Conservation (phyloP, 2,329 filamentous ascomycete species). For the Pseudocercospora crystallina region DNA sequence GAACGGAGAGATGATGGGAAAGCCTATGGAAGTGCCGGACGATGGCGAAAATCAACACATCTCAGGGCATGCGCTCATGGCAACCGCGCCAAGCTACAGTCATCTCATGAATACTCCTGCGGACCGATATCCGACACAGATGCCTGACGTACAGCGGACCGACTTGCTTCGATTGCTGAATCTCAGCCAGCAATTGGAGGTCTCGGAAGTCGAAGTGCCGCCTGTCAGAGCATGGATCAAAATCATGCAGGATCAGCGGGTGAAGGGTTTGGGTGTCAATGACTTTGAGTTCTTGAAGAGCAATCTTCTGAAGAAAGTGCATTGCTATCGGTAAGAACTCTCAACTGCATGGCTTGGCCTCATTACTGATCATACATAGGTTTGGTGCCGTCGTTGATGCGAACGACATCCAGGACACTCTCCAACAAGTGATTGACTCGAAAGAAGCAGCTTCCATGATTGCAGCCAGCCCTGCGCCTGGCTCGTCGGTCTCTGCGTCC, state of each 20-base stretch:
- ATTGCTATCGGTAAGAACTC: slow-evolving; percentile 22
- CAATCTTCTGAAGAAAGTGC: slow-evolving; percentile 19
- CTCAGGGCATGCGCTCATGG: slow-evolving; percentile 25
- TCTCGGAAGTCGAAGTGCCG: slow-evolving; percentile 21
- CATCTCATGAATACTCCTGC: slow-evolving; percentile 18
- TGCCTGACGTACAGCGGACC: slow-evolving; percentile 18
- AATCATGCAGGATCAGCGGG: slow-evolving; percentile 22
- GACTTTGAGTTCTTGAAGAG: slow-evolving; percentile 21
- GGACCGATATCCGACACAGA: slow-evolving; percentile 14
- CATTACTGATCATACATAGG: slow-evolving; percentile 7
- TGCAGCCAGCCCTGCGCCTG: background rate
- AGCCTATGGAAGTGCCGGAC: slow-evolving; percentile 21
- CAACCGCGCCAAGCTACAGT: slow-evolving; percentile 18
- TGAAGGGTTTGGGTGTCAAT: slow-evolving; percentile 11
- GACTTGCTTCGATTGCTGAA: slow-evolving; percentile 22
- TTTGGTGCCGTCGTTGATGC: slow-evolving; percentile 23
- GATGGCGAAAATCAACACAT: slow-evolving; percentile 27
- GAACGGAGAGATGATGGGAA: slow-evolving; percentile 8
- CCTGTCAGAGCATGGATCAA: slow-evolving; percentile 25
- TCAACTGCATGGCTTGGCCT: background rate
- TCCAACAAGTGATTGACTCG: slow-evolving; percentile 16
- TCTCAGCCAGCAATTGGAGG: slow-evolving; percentile 19
- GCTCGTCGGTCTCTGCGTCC: background rate
- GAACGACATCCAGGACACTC: slow-evolving; percentile 19
- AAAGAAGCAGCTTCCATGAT: slow-evolving; percentile 13